These are phyloP conservation scores for Pythium periplocum DNA, from an alignment of 352 stramenopile genomes.

Conservation along the genomic window DNA sequence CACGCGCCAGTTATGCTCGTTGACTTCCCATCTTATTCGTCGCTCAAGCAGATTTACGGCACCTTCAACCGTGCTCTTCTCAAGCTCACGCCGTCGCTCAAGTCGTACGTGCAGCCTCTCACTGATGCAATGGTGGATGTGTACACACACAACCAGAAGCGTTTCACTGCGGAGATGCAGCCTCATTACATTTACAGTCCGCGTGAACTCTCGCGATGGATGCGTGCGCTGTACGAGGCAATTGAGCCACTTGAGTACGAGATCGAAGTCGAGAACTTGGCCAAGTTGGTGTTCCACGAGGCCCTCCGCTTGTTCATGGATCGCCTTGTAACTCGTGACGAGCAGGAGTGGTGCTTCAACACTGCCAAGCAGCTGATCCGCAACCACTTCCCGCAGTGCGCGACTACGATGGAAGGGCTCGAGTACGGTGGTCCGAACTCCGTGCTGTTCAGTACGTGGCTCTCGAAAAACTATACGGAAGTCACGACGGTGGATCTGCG, in stretches of 20 bases:
- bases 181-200: slow-evolving; percentile 99
- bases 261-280: slow-evolving; percentile 93
- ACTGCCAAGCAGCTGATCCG: slow-evolving; percentile 80
- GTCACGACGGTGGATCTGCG: slow-evolving; percentile 91
- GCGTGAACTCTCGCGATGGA: slow-evolving; percentile 98
- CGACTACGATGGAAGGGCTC: slow-evolving; percentile 61
- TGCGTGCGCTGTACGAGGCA: slow-evolving; percentile 98
- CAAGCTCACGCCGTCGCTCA: slow-evolving; percentile 97
- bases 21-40: slow-evolving; percentile 96
- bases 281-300: slow-evolving; percentile 98
- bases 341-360: slow-evolving; percentile 95
- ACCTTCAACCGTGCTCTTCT: slow-evolving; percentile 99
- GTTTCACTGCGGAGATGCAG: slow-evolving; percentile 91
- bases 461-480: slow-evolving; percentile 96
- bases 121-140: slow-evolving; percentile 99
- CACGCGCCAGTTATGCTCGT: slow-evolving; percentile 99
- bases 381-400: slow-evolving; percentile 80
- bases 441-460: slow-evolving; percentile 98
- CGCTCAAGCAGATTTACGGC: slow-evolving; percentile 98
- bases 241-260: slow-evolving; percentile 95
- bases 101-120: slow-evolving; percentile 93
- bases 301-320: slow-evolving; percentile 98
- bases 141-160: slow-evolving; percentile 96
- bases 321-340: slow-evolving; percentile 94
- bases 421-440: slow-evolving; percentile 84